Evolutionary conservation across 257 asterid genomes (phyloP).

Genomic region (Rehmannia glutinosa): DNA sequence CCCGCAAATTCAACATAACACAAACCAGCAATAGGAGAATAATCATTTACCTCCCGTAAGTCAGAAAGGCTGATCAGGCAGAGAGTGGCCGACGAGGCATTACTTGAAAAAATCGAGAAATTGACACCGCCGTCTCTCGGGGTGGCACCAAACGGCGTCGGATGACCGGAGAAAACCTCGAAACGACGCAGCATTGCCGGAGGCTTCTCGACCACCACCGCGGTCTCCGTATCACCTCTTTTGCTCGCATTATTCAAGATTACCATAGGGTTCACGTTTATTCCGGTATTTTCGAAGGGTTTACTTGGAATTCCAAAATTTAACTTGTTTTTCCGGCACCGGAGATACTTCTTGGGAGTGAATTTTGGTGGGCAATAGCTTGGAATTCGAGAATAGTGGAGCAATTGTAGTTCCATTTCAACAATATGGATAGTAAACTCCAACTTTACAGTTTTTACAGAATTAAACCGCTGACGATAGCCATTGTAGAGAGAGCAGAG

Average conservation of each 20-base stretch:
- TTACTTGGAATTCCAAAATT: slow-evolving; percentile 18
- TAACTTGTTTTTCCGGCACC: slow-evolving; percentile 16
- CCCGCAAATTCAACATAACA: neutral
- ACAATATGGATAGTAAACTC: neutral
- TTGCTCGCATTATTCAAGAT: slow-evolving; percentile 28
- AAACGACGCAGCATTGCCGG: slow-evolving; percentile 34
- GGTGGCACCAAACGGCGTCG: slow-evolving; percentile 95
- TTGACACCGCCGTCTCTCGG: slow-evolving; percentile 77
- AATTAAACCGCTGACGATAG: neutral
- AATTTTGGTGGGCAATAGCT: slow-evolving; percentile 12
- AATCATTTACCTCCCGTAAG: slow-evolving; percentile 47
- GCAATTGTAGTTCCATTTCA: slow-evolving; percentile 26
- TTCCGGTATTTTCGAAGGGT: neutral
- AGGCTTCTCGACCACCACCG: slow-evolving; percentile 67
- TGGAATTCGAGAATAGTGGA: slow-evolving; percentile 17
- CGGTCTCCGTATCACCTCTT: slow-evolving; percentile 49
- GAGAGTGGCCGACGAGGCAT: slow-evolving; percentile 69
- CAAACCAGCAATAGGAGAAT: neutral
- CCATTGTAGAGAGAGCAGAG: neutral
- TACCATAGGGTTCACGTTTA: slow-evolving; percentile 5
- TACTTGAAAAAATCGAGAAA: slow-evolving; percentile 60
- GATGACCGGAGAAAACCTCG: slow-evolving; percentile 63
- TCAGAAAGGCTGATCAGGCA: slow-evolving; percentile 70
- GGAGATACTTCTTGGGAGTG: slow-evolving; percentile 9
- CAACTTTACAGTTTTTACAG: neutral